Conservation (phyloP, 371 early-diverging fungal species). For the Lichtheimia corymbifera region DNA sequence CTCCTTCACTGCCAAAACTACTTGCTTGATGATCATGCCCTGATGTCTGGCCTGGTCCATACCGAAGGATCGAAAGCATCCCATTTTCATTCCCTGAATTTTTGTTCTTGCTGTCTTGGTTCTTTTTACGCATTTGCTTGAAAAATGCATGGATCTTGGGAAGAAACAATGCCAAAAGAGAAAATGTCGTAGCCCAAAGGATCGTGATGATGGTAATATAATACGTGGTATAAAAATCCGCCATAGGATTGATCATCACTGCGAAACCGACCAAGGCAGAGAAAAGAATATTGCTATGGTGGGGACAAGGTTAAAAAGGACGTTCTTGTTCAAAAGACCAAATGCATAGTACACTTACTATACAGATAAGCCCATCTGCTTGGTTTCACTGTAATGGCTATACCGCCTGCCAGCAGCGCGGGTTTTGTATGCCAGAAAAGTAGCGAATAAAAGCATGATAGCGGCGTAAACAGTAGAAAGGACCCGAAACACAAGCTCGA, state of each 20-base stretch:
- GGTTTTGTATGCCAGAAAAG: conserved; percentile 60
- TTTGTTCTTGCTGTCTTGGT: background rate
- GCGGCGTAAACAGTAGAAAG: conserved; percentile 42
- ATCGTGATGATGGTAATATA: conserved; percentile 51
- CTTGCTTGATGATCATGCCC: background rate
- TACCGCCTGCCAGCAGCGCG: conserved; percentile 52
- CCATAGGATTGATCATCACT: conserved; percentile 47
- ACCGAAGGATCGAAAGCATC: background rate
- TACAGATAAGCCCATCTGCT: conserved; percentile 62
- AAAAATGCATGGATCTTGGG: conserved; percentile 54
- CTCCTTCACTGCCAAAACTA: background rate
- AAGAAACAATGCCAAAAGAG: conserved; percentile 54
- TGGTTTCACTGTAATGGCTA: conserved; percentile 60
- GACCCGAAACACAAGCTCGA: conserved; percentile 25
- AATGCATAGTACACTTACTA: conserved; percentile 47
- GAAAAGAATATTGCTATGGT: conserved; percentile 53
- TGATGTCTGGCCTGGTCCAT: background rate
- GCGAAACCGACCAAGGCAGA: conserved; percentile 57
- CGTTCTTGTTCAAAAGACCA: background rate
- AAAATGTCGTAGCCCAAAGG: conserved; percentile 59
- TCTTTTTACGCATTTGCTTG: conserved; percentile 16
- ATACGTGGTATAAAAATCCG: conserved; percentile 57
- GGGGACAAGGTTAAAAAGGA: background rate
- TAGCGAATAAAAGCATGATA: conserved; percentile 49
- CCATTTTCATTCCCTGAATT: background rate